Percentiles rank a stretch among this genome's conserved stretches.
Evolutionary conservation across 108 stramenopile genomes (phyloP).

Genomic region (Hondaea fermentalgiana): DNA sequence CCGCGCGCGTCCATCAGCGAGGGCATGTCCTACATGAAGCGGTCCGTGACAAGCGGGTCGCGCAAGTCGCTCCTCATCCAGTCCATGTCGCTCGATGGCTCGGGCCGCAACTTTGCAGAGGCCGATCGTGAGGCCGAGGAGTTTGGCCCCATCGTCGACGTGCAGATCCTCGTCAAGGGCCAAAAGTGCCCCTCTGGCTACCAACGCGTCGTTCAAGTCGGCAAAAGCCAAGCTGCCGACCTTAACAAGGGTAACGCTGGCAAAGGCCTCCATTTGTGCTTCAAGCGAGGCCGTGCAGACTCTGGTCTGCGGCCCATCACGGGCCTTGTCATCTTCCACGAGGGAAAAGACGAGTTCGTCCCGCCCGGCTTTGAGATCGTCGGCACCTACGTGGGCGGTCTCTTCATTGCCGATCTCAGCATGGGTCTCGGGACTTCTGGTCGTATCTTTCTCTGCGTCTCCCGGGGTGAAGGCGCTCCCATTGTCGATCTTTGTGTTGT

Average conservation of each 20-base stretch:
- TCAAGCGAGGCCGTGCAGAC: not conserved
- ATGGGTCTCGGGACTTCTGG: not conserved
- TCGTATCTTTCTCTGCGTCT: not conserved
- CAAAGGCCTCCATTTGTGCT: not conserved
- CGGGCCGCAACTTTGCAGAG: not conserved
- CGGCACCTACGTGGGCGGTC: not conserved
- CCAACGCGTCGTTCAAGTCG: not conserved
- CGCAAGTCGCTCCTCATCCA: not conserved
- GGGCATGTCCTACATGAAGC: not conserved
- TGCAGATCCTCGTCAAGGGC: not conserved
- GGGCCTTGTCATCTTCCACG: not conserved
- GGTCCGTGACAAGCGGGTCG: not conserved
- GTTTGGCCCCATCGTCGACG: not conserved
- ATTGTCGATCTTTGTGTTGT: not conserved
- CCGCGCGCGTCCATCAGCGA: not conserved
- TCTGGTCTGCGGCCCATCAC: not conserved
- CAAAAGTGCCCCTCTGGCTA: not conserved
- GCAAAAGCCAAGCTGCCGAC: not conserved
- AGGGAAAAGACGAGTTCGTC: constrained; percentile 5
- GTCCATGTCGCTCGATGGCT: not conserved
- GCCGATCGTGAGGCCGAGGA: not conserved
- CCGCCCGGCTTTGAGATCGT: constrained; percentile 13
- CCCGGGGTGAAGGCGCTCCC: not conserved
- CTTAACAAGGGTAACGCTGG: not conserved
- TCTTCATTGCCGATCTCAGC: not conserved